Evolutionary conservation across 345 rosid species (phyloP).

Genomic region (Brassica napus): DNA sequence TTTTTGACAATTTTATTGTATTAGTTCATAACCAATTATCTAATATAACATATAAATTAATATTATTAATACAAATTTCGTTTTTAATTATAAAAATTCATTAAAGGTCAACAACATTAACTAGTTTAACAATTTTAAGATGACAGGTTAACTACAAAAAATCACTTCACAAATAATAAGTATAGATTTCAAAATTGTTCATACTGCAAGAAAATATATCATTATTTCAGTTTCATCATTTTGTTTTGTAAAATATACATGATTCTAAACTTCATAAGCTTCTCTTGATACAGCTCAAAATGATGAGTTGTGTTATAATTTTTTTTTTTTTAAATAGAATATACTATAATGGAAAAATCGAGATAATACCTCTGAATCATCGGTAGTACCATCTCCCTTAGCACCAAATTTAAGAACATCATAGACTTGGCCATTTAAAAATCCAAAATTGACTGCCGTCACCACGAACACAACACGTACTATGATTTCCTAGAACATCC

Average conservation of each 20-base stretch:
- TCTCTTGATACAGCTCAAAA: background rate
- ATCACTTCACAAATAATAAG: too few species aligned
- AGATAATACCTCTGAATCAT: conserved; percentile 31
- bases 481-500: conserved; percentile 23
- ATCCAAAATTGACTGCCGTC: background rate
- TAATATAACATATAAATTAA: too few species aligned
- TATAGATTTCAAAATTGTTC: background rate
- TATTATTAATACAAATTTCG: too few species aligned
- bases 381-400: conserved; percentile 23
- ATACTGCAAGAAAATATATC: background rate
- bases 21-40: too few species aligned
- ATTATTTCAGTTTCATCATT: background rate
- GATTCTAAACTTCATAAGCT: background rate
- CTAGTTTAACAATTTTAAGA: too few species aligned
- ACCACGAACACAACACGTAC: background rate
- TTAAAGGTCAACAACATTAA: too few species aligned
- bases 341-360: background rate
- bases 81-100: too few species aligned
- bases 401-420: conserved; percentile 35
- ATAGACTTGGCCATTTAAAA: conserved; percentile 27
- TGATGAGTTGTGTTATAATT: background rate
- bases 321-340: background rate
- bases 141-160: too few species aligned
- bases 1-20: too few species aligned
- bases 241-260: background rate